Evolutionary conservation across 768 basidiomycete genomes (phyloP).

Genomic region (Leccinum subgranulosum): DNA sequence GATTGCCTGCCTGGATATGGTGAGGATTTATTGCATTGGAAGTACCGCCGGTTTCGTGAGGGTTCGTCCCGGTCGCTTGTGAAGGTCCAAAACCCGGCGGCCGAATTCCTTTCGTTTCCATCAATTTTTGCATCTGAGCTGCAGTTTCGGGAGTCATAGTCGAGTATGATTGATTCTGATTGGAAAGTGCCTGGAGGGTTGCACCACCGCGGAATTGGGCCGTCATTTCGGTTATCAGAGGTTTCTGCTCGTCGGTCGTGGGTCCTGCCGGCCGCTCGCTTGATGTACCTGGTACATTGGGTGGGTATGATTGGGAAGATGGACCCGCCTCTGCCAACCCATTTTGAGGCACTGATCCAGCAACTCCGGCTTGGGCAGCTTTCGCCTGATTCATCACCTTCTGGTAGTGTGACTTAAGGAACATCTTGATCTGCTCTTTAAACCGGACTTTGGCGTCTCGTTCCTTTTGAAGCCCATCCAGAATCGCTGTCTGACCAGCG

Average conservation of each 20-base stretch:
- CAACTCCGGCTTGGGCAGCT: slow-evolving; percentile 5
- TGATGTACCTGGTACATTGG: slow-evolving; percentile 1
- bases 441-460: neutral
- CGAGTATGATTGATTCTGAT: slow-evolving; percentile 9
- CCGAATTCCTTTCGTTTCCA: slow-evolving; percentile 41
- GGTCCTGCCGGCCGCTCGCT: slow-evolving; percentile 5
- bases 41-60: slow-evolving; percentile 10
- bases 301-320: slow-evolving; percentile 9
- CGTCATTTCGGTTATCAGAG: slow-evolving; percentile 24
- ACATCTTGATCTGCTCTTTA: slow-evolving; percentile 10
- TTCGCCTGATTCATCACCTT: slow-evolving; percentile 9
- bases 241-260: slow-evolving; percentile 21
- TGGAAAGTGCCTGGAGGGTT: slow-evolving; percentile 15
- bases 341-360: slow-evolving; percentile 2
- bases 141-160: slow-evolving; percentile 18
- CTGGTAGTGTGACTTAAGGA: slow-evolving; percentile 17
- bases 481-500: slow-evolving; percentile 15
- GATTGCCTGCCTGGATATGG: neutral
- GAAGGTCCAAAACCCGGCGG: slow-evolving; percentile 19
- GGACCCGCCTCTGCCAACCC: slow-evolving; percentile 7
- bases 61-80: slow-evolving; percentile 18
- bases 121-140: slow-evolving; percentile 47
- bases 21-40: slow-evolving; percentile 1
- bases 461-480: slow-evolving; percentile 14
- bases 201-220: slow-evolving; percentile 21